Percentiles rank a stretch among this genome's conserved stretches.
These are phyloP conservation scores for Myriosclerotinia curreyana DNA, from an alignment of 2,329 filamentous ascomycete genomes.

Conservation along the genomic window DNA sequence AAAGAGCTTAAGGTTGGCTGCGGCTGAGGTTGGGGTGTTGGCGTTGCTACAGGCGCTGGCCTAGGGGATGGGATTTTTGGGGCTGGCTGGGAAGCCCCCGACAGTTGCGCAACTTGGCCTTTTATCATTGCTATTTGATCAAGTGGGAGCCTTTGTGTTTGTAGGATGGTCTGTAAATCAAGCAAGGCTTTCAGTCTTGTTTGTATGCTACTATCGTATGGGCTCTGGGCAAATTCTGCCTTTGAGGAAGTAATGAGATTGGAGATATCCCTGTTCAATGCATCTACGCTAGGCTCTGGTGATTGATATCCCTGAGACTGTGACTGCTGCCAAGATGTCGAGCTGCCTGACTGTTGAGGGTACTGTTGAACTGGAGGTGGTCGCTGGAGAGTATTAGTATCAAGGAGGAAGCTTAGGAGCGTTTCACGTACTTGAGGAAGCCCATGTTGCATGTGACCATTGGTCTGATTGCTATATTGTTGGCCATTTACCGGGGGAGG, in stretches of 20 bases:
- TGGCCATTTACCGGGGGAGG: slow-evolving; percentile 30
- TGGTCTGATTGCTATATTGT: slow-evolving; percentile 26
- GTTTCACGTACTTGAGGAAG: slow-evolving; percentile 34
- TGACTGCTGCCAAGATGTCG: slow-evolving; percentile 37
- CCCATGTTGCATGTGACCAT: slow-evolving; percentile 32
- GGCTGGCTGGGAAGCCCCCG: slow-evolving; percentile 38
- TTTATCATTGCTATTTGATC: slow-evolving; percentile 82
- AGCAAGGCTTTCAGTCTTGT: slow-evolving; percentile 79
- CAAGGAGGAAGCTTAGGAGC: neutral
- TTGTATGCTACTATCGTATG: slow-evolving; percentile 71
- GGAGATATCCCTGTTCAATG: slow-evolving; percentile 79
- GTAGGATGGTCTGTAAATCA: slow-evolving; percentile 78
- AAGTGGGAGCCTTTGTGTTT: slow-evolving; percentile 71
- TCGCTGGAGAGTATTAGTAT: slow-evolving; percentile 24
- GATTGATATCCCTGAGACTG: slow-evolving; percentile 36
- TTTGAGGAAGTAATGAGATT: slow-evolving; percentile 71
- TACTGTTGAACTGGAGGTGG: slow-evolving; percentile 28
- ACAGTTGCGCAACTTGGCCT: slow-evolving; percentile 76
- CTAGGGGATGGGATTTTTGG: slow-evolving; percentile 41
- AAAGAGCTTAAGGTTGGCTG: slow-evolving; percentile 53
- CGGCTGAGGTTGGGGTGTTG: slow-evolving; percentile 30
- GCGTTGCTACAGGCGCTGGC: slow-evolving; percentile 34
- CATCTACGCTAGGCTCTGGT: slow-evolving; percentile 61
- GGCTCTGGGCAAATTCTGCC: slow-evolving; percentile 70
- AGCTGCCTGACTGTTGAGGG: slow-evolving; percentile 35